Conservation (phyloP, 371 early-diverging fungal genomes). For the Apophysomyces trapeziformis region DNA sequence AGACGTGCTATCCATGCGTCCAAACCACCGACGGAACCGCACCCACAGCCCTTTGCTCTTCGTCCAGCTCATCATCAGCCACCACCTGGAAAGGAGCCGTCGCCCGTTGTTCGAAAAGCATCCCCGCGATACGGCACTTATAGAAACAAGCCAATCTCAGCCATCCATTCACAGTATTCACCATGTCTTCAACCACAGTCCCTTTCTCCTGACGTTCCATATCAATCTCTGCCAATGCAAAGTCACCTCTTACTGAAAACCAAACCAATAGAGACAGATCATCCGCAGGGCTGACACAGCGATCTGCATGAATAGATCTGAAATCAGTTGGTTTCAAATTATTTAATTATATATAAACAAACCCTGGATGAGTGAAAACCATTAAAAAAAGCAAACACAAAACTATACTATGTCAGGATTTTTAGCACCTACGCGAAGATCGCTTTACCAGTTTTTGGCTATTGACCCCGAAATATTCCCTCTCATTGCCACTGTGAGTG, state of each 20-base stretch:
- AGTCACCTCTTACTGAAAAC: background rate
- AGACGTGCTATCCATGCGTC: no score
- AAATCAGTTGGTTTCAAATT: background rate
- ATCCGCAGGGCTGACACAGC: background rate
- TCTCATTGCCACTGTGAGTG: slow-evolving; percentile 16
- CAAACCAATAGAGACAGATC: background rate
- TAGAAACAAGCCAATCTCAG: background rate
- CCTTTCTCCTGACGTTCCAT: background rate
- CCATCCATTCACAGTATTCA: background rate
- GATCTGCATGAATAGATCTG: background rate
- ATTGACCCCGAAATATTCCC: slow-evolving; percentile 31
- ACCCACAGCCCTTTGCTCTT: slow-evolving; percentile 2
- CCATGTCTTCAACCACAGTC: background rate
- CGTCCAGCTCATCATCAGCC: background rate
- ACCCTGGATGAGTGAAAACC: background rate
- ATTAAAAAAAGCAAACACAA: background rate
- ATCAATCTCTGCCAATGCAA: background rate
- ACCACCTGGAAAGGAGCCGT: background rate
- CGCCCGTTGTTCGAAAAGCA: no score
- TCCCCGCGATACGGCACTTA: background rate
- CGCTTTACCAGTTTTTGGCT: slow-evolving; percentile 17
- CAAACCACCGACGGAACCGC: background rate
- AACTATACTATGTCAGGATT: slow-evolving; percentile 17
- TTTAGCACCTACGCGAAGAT: slow-evolving; percentile 18
- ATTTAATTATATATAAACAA: no score